These are phyloP conservation scores for Diplodia mutila DNA, from an alignment of 2,329 filamentous ascomycete genomes.

Conservation along the genomic window DNA sequence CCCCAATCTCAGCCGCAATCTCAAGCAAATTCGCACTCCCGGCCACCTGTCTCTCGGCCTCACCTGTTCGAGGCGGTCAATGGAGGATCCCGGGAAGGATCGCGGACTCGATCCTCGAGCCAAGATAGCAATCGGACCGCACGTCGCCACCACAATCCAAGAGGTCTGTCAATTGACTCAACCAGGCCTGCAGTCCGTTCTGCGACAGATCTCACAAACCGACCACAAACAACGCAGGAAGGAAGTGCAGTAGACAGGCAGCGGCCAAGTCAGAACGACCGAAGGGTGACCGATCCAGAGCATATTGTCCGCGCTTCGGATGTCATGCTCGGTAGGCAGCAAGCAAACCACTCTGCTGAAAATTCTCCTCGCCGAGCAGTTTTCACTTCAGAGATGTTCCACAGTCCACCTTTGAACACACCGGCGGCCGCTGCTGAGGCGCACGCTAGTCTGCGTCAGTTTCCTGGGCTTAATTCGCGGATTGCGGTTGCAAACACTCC, in stretches of 20 bases:
- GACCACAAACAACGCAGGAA: constrained; percentile 37
- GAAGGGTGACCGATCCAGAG: constrained; percentile 48
- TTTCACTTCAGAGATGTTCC: constrained; percentile 29
- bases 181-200: constrained; percentile 61
- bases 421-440: constrained; percentile 10
- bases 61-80: constrained; percentile 50
- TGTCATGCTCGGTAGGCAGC: constrained; percentile 4
- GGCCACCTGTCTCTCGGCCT: constrained; percentile 53
- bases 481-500: constrained; percentile 31
- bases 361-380: constrained; percentile 36
- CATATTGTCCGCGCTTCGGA: constrained; percentile 26
- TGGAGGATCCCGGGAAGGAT: constrained; percentile 33
- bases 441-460: constrained; percentile 13
- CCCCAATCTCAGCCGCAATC: background rate
- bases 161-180: constrained; percentile 32
- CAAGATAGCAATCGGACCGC: constrained; percentile 49
- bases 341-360: constrained; percentile 31
- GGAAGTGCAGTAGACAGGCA: constrained; percentile 31
- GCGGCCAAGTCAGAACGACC: constrained; percentile 48
- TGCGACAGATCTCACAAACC: constrained; percentile 63
- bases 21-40: constrained; percentile 19
- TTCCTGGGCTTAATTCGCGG: background rate
- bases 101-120: constrained; percentile 51
- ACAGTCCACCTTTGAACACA: constrained; percentile 13
- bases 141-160: constrained; percentile 38